Base-by-base conservation (phyloP, 306 rosid genomes). In the Astragalus membranaceus region DNA sequence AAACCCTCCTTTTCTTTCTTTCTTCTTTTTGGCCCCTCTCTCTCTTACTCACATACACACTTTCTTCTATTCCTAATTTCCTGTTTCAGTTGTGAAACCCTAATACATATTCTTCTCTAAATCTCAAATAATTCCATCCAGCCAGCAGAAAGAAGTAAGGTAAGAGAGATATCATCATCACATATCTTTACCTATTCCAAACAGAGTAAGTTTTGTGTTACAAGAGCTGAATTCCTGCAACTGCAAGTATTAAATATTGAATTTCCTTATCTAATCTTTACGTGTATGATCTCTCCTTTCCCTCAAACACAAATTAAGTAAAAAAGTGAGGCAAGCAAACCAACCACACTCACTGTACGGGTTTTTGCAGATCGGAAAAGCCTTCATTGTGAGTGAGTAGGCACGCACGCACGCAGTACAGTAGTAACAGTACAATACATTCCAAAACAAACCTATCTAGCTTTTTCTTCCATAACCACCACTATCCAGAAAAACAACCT, bases 61-160 rank as follows among this genome's bases (percentile, higher is more conserved):
- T 44, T 26, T 41, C 4, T 26, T 48, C 20, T 37, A 47, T 35
- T 54, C 58, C 30, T 10, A 26, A 26, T 62, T 62, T 69, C 55
- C 39, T 7, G 23, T 33, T 42, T 7, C 68, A 11, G 66, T 68
- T 30, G 23, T 69, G 72, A 87, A 85, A 88, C 87, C 92, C 92
- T 85, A 85, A 75, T 53, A 30, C 73, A 72, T 3, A 0, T 20
- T 2, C 2, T 20, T 20, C 23, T 20, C 23, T 20, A 2, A 20
- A 26, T 26, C 30, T 26, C 3, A 26, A 26, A 26, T 26, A 26
- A 26, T 26, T 26, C 23, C 23, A 20, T 26, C 30, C 30, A 23
- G 26, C 1, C 1, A 3, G 30, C 1, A 26, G 30, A 26, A 26
- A 26, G 3, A 26, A 3, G 2, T 26, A 26, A 13, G 29, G 2